A percentile compares a stretch with the other conserved stretches of the same genome.
These are phyloP conservation scores for Lantana camara DNA, from an alignment of 257 asterid genomes.

Conservation along the genomic window DNA sequence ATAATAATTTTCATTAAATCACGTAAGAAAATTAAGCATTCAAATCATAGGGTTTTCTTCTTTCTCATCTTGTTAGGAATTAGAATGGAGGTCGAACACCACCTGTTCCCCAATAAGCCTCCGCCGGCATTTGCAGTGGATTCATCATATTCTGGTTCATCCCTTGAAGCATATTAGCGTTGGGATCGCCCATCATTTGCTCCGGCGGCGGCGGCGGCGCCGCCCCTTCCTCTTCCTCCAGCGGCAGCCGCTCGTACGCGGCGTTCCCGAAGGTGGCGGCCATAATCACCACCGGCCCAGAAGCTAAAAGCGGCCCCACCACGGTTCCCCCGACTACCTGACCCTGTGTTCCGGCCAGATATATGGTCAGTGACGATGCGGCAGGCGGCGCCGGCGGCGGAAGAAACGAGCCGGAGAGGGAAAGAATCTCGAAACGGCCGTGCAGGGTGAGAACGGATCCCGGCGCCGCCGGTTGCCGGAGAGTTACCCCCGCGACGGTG, in stretches of 20 bases:
- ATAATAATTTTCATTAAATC: conserved; percentile 17
- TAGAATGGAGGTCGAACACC: conserved; percentile 70
- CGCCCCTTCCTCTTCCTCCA: conserved; percentile 43
- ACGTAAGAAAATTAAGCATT: conserved; percentile 17
- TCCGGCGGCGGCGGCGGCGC: conserved; percentile 27
- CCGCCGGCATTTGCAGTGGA: conserved; percentile 72
- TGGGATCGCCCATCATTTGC: conserved; percentile 43
- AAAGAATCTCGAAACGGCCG: conserved; percentile 58
- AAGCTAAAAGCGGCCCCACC: conserved; percentile 48
- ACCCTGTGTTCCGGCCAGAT: conserved; percentile 54
- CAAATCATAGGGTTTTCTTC: conserved; percentile 18
- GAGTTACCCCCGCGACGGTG: conserved; percentile 52
- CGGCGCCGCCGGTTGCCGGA: conserved; percentile 49
- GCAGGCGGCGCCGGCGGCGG: conserved; percentile 58
- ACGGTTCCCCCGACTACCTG: conserved; percentile 57
- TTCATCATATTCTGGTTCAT: conserved; percentile 58
- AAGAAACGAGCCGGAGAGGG: conserved; percentile 56
- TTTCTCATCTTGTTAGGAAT: neutral
- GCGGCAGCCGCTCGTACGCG: conserved; percentile 55
- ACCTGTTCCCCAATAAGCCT: conserved; percentile 76
- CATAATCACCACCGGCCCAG: conserved; percentile 60
- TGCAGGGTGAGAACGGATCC: conserved; percentile 45
- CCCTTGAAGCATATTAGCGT: conserved; percentile 42
- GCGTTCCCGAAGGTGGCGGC: conserved; percentile 60
- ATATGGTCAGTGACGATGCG: conserved; percentile 46